Percentiles rank a stretch among this genome's conserved stretches.
These are phyloP conservation scores for Parathielavia appendiculata DNA, from an alignment of 495 filamentous ascomycete species.

Conservation along the genomic window DNA sequence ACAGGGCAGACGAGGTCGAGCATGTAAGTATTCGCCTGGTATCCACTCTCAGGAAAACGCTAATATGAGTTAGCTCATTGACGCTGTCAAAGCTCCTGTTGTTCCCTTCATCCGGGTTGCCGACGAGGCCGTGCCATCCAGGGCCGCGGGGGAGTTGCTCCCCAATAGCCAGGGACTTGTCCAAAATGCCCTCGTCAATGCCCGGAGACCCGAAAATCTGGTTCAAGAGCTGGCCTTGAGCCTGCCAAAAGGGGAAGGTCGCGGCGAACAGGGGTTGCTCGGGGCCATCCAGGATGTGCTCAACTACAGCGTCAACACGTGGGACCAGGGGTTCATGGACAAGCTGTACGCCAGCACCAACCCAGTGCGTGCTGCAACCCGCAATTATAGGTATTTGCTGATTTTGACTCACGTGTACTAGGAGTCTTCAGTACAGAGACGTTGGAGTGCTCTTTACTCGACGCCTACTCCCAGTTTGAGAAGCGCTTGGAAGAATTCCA, in stretches of 20 bases:
- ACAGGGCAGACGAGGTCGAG: constrained; percentile 33
- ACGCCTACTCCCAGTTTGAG: constrained; percentile 4
- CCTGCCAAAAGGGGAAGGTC: constrained; percentile 57
- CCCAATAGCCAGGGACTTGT: constrained; percentile 41
- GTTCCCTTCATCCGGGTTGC: constrained; percentile 73
- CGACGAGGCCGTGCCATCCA: constrained; percentile 55
- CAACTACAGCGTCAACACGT: constrained; percentile 86
- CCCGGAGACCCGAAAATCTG: constrained; percentile 65
- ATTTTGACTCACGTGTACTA: constrained; percentile 7
- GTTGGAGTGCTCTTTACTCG: neutral
- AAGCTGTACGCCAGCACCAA: constrained; percentile 86
- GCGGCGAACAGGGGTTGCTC: constrained; percentile 67
- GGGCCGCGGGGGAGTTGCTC: constrained; percentile 48
- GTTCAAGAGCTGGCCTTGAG: constrained; percentile 57
- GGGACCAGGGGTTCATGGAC: constrained; percentile 92
- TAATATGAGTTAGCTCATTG: constrained; percentile 53
- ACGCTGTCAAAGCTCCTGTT: constrained; percentile 66
- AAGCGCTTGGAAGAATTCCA: constrained; percentile 9
- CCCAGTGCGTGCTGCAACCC: constrained; percentile 49
- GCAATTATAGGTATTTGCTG: neutral
- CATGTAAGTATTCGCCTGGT: constrained; percentile 45
- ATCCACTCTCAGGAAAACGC: neutral
- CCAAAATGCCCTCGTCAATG: constrained; percentile 62
- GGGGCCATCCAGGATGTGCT: constrained; percentile 61
- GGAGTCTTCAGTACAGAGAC: neutral